Conservation (phyloP, 257 asterid genomes). For the Gentiana dahurica region DNA sequence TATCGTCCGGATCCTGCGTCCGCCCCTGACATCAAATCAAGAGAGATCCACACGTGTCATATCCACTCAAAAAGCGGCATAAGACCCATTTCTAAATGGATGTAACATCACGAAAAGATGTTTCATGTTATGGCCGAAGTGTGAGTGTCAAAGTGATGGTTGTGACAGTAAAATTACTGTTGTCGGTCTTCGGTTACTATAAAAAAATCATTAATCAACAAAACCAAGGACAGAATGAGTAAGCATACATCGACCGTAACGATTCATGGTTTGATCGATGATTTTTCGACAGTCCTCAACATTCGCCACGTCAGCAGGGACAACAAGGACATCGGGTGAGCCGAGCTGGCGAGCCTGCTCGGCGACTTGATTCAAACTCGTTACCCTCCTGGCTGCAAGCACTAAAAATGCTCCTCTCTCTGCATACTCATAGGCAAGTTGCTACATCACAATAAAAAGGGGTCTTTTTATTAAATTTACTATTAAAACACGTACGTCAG, state of each 20-base stretch:
- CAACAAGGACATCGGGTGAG: conserved; percentile 32
- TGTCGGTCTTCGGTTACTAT: too few relatives aligned
- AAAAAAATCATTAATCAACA: too few relatives aligned
- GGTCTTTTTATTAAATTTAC: too few relatives aligned
- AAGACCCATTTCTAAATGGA: too few relatives aligned
- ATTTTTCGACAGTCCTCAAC: conserved; percentile 42
- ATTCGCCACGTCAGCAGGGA: conserved; percentile 40
- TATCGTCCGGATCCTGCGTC: too few relatives aligned
- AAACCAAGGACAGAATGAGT: not conserved
- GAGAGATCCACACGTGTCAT: too few relatives aligned
- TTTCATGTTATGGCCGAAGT: too few relatives aligned
- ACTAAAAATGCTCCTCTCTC: conserved; percentile 49
- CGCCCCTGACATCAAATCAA: too few relatives aligned
- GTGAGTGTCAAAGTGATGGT: too few relatives aligned
- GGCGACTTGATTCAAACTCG: conserved; percentile 43
- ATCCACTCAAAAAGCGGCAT: too few relatives aligned
- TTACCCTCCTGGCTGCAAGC: conserved; percentile 48
- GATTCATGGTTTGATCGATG: conserved; percentile 44
- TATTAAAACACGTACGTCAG: not conserved
- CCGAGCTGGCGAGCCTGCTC: conserved; percentile 39
- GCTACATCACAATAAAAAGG: conserved; percentile 13
- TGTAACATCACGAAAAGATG: too few relatives aligned
- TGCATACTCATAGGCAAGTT: conserved; percentile 60
- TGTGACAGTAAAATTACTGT: too few relatives aligned
- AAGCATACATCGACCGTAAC: conserved; percentile 39